Conservation (phyloP, 2,329 filamentous ascomycete species). For the Madurella fahalii region DNA sequence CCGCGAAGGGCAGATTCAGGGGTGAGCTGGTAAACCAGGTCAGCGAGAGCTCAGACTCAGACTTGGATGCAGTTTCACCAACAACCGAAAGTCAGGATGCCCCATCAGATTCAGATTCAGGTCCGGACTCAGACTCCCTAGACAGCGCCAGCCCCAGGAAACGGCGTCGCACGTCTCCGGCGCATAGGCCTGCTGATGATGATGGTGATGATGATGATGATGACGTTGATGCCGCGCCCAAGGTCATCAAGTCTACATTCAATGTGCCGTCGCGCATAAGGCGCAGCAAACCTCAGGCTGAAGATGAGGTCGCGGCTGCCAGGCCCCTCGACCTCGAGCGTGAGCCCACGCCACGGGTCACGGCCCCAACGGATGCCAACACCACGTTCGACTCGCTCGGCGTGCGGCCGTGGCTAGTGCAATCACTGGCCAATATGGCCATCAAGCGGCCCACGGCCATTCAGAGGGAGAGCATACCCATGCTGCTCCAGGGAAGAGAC, state of each 20-base stretch:
- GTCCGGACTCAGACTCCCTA: constrained; percentile 22
- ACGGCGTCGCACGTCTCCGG: constrained; percentile 39
- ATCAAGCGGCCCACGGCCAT: constrained; percentile 89
- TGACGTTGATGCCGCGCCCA: constrained; percentile 27
- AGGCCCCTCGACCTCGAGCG: neutral
- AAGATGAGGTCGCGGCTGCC: constrained; percentile 9
- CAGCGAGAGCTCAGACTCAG: constrained; percentile 15
- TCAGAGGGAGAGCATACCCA: constrained; percentile 87
- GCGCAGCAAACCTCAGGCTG: constrained; percentile 29
- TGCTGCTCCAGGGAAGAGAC: constrained; percentile 85
- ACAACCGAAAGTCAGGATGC: neutral
- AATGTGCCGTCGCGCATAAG: constrained; percentile 53
- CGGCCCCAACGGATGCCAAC: constrained; percentile 53
- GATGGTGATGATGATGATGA: constrained; percentile 5
- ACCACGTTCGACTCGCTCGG: constrained; percentile 67
- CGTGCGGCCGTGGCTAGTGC: constrained; percentile 82
- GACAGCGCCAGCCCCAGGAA: constrained; percentile 44
- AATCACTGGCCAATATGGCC: constrained; percentile 69
- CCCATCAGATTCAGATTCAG: constrained; percentile 8
- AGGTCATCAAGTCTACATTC: constrained; percentile 37
- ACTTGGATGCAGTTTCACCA: constrained; percentile 18
- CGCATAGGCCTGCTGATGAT: constrained; percentile 10
- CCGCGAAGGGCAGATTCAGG: constrained; percentile 2
- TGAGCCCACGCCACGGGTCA: constrained; percentile 30
- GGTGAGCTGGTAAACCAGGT: constrained; percentile 1